Conservation (phyloP, 129 eudicot species). For the carrot (Daucus carota) region DNA sequence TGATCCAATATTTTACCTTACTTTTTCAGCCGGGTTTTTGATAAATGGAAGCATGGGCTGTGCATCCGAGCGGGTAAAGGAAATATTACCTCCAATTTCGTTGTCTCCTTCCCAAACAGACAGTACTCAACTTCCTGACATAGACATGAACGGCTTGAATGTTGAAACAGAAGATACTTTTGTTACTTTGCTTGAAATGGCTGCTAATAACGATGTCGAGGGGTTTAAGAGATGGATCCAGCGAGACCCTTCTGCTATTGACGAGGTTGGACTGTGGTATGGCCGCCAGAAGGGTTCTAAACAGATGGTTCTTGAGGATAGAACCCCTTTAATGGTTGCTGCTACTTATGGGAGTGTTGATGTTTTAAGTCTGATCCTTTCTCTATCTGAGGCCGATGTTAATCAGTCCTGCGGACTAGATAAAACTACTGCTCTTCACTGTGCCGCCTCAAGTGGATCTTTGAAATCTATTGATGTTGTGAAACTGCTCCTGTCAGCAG, state of each 20-base stretch:
- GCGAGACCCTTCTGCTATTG: not conserved
- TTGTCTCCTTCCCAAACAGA: conserved; percentile 11
- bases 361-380: not conserved
- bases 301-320: conserved; percentile 5
- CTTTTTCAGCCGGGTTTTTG: conserved; percentile 15
- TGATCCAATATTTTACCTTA: conserved; percentile 13
- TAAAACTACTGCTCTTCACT: conserved; percentile 7
- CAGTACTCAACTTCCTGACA: not conserved
- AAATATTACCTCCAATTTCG: not conserved
- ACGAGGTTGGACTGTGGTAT: conserved; percentile 9
- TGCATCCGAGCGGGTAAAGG: conserved; percentile 23
- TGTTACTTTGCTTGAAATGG: conserved; percentile 28
- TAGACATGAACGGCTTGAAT: conserved; percentile 36
- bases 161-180: conserved; percentile 61
- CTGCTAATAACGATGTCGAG: not conserved
- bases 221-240: not conserved
- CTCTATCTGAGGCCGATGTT: not conserved
- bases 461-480: not conserved
- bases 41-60: conserved; percentile 37
- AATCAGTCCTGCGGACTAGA: conserved; percentile 1
- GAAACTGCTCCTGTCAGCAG: not conserved
- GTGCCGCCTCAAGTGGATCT: conserved; percentile 9
- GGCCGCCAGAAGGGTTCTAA: conserved; percentile 6
- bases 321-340: conserved; percentile 10
- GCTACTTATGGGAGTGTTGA: conserved; percentile 3